Percentiles rank a stretch among this genome's conserved stretches.
phyloP scores from a whole-genome alignment of 176 grass and related monocot genomes.

The Hsuehochloa calcarea region DNA sequence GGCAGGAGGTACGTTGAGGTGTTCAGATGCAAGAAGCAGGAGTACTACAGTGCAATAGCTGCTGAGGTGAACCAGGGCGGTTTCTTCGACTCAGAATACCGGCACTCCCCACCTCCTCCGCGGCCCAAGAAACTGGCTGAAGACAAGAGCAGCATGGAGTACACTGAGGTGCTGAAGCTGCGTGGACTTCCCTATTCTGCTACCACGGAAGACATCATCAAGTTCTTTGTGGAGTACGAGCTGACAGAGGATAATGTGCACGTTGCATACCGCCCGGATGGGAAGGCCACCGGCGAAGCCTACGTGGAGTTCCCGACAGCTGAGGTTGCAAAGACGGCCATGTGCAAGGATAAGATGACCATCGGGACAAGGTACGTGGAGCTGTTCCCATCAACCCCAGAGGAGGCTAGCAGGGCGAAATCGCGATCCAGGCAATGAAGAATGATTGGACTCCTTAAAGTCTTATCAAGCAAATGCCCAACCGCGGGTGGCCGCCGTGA shows the following conservation, averaged over 20 bases:
- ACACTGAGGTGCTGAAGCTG: slow-evolving; percentile 84
- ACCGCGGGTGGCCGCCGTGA: background rate
- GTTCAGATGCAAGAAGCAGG: slow-evolving; percentile 91
- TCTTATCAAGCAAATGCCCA: background rate
- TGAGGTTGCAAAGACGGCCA: slow-evolving; percentile 75
- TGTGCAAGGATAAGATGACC: slow-evolving; percentile 96
- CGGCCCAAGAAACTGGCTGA: slow-evolving; percentile 49
- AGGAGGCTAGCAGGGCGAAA: slow-evolving; percentile 63
- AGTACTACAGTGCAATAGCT: slow-evolving; percentile 80
- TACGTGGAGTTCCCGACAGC: slow-evolving; percentile 73
- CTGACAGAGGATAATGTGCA: slow-evolving; percentile 74
- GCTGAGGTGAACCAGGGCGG: slow-evolving; percentile 76
- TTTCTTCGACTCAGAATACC: slow-evolving; percentile 41
- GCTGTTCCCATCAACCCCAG: slow-evolving; percentile 71
- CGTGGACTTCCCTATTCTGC: slow-evolving; percentile 87
- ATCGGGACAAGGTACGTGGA: slow-evolving; percentile 87
- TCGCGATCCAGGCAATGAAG: slow-evolving; percentile 63
- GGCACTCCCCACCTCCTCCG: slow-evolving; percentile 47
- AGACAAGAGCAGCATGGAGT: slow-evolving; percentile 83
- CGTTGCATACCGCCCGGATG: slow-evolving; percentile 58
- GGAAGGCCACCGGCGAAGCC: slow-evolving; percentile 48
- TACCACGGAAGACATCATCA: slow-evolving; percentile 60
- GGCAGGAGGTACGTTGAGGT: slow-evolving; percentile 90
- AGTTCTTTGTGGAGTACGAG: slow-evolving; percentile 79
- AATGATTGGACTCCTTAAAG: background rate